Conservation (phyloP, 805 yeast genomes). For the Starmerella khaoyaiensis region DNA sequence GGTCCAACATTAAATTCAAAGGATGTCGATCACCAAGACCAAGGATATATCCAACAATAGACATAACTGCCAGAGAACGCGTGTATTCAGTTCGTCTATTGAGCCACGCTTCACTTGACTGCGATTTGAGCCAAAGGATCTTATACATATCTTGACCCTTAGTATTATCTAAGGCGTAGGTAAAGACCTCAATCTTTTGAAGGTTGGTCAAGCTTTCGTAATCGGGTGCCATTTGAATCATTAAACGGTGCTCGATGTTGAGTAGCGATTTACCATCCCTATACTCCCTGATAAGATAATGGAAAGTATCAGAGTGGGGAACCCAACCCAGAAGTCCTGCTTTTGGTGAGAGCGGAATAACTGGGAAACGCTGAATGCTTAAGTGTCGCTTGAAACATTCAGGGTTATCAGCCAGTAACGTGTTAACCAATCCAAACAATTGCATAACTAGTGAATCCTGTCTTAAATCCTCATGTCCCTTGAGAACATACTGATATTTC, state of each 20-base stretch:
- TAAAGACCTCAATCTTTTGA: conserved; percentile 92
- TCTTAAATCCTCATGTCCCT: conserved; percentile 96
- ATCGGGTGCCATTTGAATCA: conserved; percentile 97
- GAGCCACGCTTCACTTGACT: conserved; percentile 94
- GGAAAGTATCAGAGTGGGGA: conserved; percentile 93
- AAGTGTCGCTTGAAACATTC: conserved; percentile 94
- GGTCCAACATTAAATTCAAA: conserved; percentile 86
- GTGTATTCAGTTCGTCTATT: conserved; percentile 95
- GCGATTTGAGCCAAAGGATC: conserved; percentile 89
- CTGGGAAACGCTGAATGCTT: conserved; percentile 83
- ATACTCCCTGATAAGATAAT: conserved; percentile 79
- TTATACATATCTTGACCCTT: conserved; percentile 92
- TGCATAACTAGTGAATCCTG: conserved; percentile 98
- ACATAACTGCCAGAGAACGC: conserved; percentile 92
- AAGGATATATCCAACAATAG: conserved; percentile 93
- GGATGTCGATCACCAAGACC: conserved; percentile 98
- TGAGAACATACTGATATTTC: conserved; percentile 65
- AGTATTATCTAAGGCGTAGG: conserved; percentile 88
- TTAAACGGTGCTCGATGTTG: conserved; percentile 87
- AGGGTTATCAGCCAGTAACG: conserved; percentile 74
- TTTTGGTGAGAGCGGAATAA: conserved; percentile 90
- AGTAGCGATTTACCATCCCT: conserved; percentile 81
- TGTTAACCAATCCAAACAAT: conserved; percentile 86
- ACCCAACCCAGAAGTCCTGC: conserved; percentile 98
- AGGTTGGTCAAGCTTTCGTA: conserved; percentile 78